phyloP scores from a whole-genome alignment of 176 grass and related monocot species.

The Oryza brachyantha region DNA sequence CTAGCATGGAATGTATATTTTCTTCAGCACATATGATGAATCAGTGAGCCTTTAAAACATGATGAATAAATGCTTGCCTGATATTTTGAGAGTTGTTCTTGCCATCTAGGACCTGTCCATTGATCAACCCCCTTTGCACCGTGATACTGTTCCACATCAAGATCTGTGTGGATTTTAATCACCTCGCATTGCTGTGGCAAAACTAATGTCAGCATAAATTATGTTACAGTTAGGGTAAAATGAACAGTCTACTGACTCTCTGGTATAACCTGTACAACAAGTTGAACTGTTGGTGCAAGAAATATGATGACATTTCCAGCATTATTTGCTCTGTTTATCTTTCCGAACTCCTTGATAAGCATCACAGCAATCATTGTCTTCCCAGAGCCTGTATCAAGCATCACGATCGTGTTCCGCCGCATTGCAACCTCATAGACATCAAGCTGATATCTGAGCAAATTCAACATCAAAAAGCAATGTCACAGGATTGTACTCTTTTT shows the following conservation, averaged over 20 bases:
- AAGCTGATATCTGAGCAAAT: conserved; percentile 62
- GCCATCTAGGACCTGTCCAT: conserved; percentile 71
- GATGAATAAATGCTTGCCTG: conserved; percentile 44
- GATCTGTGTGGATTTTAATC: conserved; percentile 67
- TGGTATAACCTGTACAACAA: conserved; percentile 62
- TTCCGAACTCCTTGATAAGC: conserved; percentile 66
- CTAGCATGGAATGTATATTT: conserved; percentile 10
- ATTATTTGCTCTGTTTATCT: conserved; percentile 38
- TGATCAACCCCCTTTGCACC: conserved; percentile 69
- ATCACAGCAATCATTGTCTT: conserved; percentile 94
- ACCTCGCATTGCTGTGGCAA: conserved; percentile 65
- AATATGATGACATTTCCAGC: conserved; percentile 58
- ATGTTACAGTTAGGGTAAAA: not conserved
- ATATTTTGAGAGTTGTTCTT: conserved; percentile 58
- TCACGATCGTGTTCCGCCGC: conserved; percentile 66
- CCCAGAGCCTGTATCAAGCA: conserved; percentile 79
- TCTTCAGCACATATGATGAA: conserved; percentile 17
- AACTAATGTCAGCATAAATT: conserved; percentile 9
- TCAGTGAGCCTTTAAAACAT: not conserved
- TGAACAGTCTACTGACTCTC: not conserved
- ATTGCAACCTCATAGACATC: conserved; percentile 73
- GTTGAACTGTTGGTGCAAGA: conserved; percentile 76
- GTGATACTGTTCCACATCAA: conserved; percentile 64
- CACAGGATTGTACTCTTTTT: not conserved
- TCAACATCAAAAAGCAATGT: not conserved